Conservation (phyloP, 176 grass and related monocot genomes). For the Aegilops speltoides region DNA sequence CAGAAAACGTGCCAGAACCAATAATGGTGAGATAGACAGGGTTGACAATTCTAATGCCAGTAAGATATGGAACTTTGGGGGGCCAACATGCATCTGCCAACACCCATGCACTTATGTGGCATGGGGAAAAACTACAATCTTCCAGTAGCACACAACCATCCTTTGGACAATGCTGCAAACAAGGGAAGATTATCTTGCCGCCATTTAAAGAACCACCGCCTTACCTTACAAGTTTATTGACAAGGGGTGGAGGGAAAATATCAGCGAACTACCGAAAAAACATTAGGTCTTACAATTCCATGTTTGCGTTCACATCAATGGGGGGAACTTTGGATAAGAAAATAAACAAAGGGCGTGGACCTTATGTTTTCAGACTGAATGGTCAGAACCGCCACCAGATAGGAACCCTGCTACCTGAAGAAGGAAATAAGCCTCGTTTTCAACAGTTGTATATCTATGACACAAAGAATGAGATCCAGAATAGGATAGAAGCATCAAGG, state of each 20-base stretch:
- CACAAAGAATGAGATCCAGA: slow-evolving; percentile 31
- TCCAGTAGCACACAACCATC: background rate
- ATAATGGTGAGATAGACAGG: background rate
- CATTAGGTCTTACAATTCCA: slow-evolving; percentile 40
- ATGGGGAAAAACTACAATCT: slow-evolving; percentile 3
- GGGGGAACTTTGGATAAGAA: slow-evolving; percentile 17
- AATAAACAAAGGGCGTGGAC: slow-evolving; percentile 25
- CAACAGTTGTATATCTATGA: slow-evolving; percentile 15
- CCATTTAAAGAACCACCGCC: slow-evolving; percentile 14
- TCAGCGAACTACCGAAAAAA: slow-evolving; percentile 14
- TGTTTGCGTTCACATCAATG: slow-evolving; percentile 42
- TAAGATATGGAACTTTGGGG: slow-evolving; percentile 37
- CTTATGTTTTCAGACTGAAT: slow-evolving; percentile 28
- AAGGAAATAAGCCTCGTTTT: background rate
- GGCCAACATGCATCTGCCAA: slow-evolving; percentile 25
- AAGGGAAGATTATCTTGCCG: slow-evolving; percentile 12
- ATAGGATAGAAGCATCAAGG: slow-evolving; percentile 19
- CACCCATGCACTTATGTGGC: slow-evolving; percentile 26
- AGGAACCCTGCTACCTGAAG: slow-evolving; percentile 26
- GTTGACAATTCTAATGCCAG: background rate
- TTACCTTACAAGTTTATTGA: slow-evolving; percentile 21
- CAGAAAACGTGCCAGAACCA: background rate
- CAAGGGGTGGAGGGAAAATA: background rate
- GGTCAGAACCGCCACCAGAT: slow-evolving; percentile 31
- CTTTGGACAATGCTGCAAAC: slow-evolving; percentile 7